Conservation (phyloP, 495 filamentous ascomycete genomes). For the Aspergillus mulundensis region DNA sequence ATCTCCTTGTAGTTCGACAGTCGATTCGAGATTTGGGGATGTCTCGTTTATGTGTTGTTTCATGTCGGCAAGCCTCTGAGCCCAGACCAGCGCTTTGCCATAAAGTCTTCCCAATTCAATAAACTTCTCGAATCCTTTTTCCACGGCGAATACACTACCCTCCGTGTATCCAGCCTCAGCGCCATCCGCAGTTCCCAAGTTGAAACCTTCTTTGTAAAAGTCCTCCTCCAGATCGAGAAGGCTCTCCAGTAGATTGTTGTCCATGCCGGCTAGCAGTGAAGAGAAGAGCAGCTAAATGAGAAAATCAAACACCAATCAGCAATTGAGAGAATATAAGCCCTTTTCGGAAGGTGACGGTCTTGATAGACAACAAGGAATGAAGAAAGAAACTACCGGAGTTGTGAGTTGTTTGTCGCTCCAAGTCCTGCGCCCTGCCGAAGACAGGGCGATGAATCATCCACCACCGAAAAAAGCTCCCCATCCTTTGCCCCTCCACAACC, state of each 20-base stretch:
- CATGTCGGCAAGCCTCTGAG: slow-evolving; percentile 48
- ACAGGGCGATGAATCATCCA: slow-evolving; percentile 21
- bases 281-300: background rate
- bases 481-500: slow-evolving; percentile 30
- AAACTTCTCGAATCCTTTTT: slow-evolving; percentile 93
- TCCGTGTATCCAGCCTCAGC: slow-evolving; percentile 76
- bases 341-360: background rate
- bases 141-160: slow-evolving; percentile 83
- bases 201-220: slow-evolving; percentile 83
- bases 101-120: slow-evolving; percentile 72
- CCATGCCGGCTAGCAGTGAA: slow-evolving; percentile 24
- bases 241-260: slow-evolving; percentile 60
- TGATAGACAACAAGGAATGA: background rate
- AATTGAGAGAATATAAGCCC: background rate
- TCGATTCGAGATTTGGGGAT: slow-evolving; percentile 1
- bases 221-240: slow-evolving; percentile 75
- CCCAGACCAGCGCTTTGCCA: slow-evolving; percentile 81
- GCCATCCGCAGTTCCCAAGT: slow-evolving; percentile 71
- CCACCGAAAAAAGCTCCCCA: slow-evolving; percentile 10
- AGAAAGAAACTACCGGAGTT: background rate
- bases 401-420: background rate
- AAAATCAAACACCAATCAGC: background rate
- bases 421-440: background rate
- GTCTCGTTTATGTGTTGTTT: slow-evolving; percentile 6
- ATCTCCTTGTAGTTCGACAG: slow-evolving; percentile 9